Evolutionary conservation across 352 stramenopile species (phyloP), one percentile per base, ranked within the genome.

Genomic region (Halophytophthora batemanensis): DNA sequence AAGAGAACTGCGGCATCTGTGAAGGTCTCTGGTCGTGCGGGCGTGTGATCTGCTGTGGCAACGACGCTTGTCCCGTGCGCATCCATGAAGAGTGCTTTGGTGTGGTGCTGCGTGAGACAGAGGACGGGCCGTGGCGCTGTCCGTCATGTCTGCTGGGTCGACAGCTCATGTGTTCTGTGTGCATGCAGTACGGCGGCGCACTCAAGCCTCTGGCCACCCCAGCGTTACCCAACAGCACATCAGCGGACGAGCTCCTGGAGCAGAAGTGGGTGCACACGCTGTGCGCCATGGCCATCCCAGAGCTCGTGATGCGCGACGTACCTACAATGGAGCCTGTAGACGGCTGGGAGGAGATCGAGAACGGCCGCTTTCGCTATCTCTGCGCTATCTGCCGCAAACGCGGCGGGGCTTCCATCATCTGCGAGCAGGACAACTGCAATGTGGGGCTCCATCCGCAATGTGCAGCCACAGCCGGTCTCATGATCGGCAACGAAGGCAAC

Each of bases 81-180:
- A 71, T 94, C 45, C 83, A 94, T 49, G 83, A 94, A 49, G 83
- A 92, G 45, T 94, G 83, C 43, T 94, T 91, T 52, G 83, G 83
- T 19, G 70, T 86, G 29, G 63, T 94, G 18, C 45, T 94, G 23
- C 73, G 81, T 12, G 61, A 77, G 29, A 53, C 62, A 15, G 40
- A 59, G 15, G 62, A 85, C 42, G 83, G 83, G 0, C 75, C 81
- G 10, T 94, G 83, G 83, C 59, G 61, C 39, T 94, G 83, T 56
- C 75, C 83, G 19, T 86, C 77, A n/a, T 94, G 83, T 63, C 61
- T 88, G 7, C 55, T 92, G 11, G 79, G 82, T 1, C 71, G 77
- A 5, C 75, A 83, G 56, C 65, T 94, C 14, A 59, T 69, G 44
- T 95, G 82, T 44, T 69, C 70, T 8, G 62, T 95, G 17, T 95